Evolutionary conservation across 371 early-diverging fungal genomes (phyloP), one percentile per base, ranked within the genome.

Genomic region (Neoconidiobolus thromboides): DNA sequence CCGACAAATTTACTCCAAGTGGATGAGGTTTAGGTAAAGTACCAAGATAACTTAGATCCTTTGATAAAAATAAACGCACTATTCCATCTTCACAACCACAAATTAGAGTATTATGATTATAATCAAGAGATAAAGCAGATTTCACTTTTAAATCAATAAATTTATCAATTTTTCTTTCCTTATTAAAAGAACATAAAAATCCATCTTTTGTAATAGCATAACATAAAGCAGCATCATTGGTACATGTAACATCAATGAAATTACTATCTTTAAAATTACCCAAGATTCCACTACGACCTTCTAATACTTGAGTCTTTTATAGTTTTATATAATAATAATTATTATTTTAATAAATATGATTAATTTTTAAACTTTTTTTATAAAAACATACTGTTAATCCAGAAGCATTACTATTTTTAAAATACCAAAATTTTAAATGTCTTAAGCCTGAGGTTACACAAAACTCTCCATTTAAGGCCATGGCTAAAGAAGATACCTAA

Each of bases 391-490:
- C 52, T 43, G 12, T 50, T 0, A 60, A 53, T 26, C 49, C 63
- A 57, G 62, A 49, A 55, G 56, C 62, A 10, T 36, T 58, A 55
- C 51, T 57, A 36, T 69, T 61, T 65, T 81, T 80, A 43, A 87
- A 69, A 63, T 81, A 78, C 91, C 91, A 91, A 67, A 79, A 88
- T 64, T 85, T 86, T 66, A 86, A 75, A 67, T 87, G 89, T 37
- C 86, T 68, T 53, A 80, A 60, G 0, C 91, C 91, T 43, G 80
- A 86, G 1, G 91, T 88, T 59, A 87, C 81, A 73, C 87, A 86
- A 59, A 73, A 85, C 0, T 72, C 65, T 1, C 87, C 84, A 57
- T 79, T 74, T 43, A 73, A 69, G 26, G 82, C 76, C 62, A 87
- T 87, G 0, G 80, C 73, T 0, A 89, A 56, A 0, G 82, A 63